A percentile compares a stretch with the other conserved stretches of the same genome.
These are phyloP conservation scores for Penicillium arizonense DNA, from an alignment of 495 filamentous ascomycete genomes.

Conservation along the genomic window DNA sequence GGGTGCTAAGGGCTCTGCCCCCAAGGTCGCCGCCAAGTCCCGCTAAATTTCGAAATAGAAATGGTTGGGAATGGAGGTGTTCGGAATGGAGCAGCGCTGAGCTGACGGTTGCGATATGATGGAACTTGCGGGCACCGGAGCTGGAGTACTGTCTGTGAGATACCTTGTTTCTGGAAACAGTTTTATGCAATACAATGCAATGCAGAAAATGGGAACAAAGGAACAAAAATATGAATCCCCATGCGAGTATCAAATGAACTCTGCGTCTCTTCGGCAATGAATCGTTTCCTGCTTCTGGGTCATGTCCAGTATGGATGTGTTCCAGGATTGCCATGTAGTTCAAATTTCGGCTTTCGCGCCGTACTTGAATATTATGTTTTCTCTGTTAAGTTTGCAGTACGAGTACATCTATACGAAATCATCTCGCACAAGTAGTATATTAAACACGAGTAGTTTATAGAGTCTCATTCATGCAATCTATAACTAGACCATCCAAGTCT, in stretches of 20 bases:
- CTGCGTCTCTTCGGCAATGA: neutral
- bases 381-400: neutral
- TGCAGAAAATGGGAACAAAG: slow-evolving; percentile 29
- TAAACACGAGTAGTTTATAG: too few relatives aligned
- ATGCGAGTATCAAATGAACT: slow-evolving; percentile 13
- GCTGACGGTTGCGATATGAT: slow-evolving; percentile 33
- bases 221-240: slow-evolving; percentile 23
- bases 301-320: neutral
- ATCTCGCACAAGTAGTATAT: too few relatives aligned
- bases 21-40: slow-evolving; percentile 82
- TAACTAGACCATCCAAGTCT: neutral
- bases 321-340: neutral
- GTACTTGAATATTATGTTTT: neutral
- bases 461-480: neutral
- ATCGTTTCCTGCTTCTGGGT: neutral
- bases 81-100: slow-evolving; percentile 14
- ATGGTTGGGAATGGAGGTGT: slow-evolving; percentile 27
- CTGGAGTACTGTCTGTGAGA: slow-evolving; percentile 26
- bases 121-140: slow-evolving; percentile 24
- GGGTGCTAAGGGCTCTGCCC: slow-evolving; percentile 85
- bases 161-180: slow-evolving; percentile 29
- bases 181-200: slow-evolving; percentile 30
- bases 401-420: too few relatives aligned
- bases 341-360: neutral
- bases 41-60: slow-evolving; percentile 62